These are phyloP conservation scores for Epichloe baconii DNA, from an alignment of 2,329 filamentous ascomycete genomes.

Conservation along the genomic window DNA sequence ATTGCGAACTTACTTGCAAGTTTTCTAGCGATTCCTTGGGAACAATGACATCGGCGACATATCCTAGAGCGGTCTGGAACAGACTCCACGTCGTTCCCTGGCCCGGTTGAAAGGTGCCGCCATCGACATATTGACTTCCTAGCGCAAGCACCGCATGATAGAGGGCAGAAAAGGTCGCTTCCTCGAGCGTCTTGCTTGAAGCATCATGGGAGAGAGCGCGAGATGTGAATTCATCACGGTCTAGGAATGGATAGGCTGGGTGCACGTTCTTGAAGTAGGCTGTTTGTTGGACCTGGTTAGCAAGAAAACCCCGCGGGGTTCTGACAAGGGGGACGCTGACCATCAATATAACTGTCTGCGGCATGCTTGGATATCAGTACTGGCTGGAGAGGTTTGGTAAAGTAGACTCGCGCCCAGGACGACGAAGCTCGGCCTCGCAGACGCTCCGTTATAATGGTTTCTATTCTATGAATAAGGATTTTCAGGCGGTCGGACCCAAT, in stretches of 20 bases:
- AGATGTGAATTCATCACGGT: constrained; percentile 8
- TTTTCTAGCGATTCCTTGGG: constrained; percentile 1
- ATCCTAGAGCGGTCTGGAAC: constrained; percentile 10
- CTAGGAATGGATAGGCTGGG: constrained; percentile 24
- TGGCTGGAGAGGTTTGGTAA: constrained; percentile 1
- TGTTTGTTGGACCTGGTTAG: constrained; percentile 5
- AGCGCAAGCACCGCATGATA: constrained; percentile 21
- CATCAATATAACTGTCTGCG: constrained; percentile 1
- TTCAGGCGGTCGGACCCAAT: constrained; percentile 8
- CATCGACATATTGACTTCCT: constrained; percentile 19
- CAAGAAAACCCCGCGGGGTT: neutral
- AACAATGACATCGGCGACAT: constrained; percentile 8
- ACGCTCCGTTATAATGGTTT: constrained; percentile 5
- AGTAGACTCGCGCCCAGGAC: constrained; percentile 1
- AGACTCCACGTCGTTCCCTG: constrained; percentile 10
- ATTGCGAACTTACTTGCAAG: neutral
- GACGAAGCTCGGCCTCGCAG: neutral
- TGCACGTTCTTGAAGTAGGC: constrained; percentile 24
- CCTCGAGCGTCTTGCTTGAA: neutral
- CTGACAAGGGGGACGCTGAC: neutral
- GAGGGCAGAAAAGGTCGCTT: constrained; percentile 18
- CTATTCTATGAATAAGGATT: constrained; percentile 8
- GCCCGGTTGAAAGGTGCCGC: constrained; percentile 9
- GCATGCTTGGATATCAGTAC: neutral
- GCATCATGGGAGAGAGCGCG: neutral